Percentiles rank a stretch among this genome's conserved stretches.
Conservation (phyloP, 345 rosid species). For the Hypericum perforatum region DNA sequence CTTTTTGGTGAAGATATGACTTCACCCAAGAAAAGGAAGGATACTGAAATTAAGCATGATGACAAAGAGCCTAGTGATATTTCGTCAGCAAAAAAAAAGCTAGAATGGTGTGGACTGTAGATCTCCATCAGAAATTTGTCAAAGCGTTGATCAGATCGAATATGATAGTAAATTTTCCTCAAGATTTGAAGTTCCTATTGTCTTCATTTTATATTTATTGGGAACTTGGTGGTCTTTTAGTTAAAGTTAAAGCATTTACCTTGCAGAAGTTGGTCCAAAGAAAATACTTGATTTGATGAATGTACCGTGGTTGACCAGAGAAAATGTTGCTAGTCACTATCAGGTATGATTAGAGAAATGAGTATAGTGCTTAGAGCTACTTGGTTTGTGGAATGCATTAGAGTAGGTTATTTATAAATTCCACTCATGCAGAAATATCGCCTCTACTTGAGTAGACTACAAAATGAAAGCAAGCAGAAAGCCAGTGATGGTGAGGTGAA, state of each 20-base stretch:
- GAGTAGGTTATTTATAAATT: constrained; percentile 6
- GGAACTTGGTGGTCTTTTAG: not conserved
- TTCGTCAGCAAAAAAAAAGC: constrained; percentile 72
- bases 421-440: constrained; percentile 73
- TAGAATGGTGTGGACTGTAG: constrained; percentile 86
- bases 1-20: constrained; percentile 51
- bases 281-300: constrained; percentile 94
- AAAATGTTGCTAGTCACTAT: constrained; percentile 91
- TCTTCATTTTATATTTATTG: not conserved
- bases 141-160: constrained; percentile 91
- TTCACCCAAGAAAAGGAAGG: constrained; percentile 53
- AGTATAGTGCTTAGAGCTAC: not conserved
- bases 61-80: constrained; percentile 44
- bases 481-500: constrained; percentile 36
- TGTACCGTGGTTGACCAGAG: constrained; percentile 88
- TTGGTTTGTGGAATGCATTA: not conserved
- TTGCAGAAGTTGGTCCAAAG: constrained; percentile 95
- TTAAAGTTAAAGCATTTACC: constrained; percentile 14
- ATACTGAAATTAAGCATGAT: constrained; percentile 44
- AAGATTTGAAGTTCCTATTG: not conserved
- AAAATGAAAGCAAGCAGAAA: constrained; percentile 52
- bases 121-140: constrained; percentile 94
- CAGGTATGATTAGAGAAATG: constrained; percentile 39
- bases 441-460: constrained; percentile 76
- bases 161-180: constrained; percentile 71